Conservation (phyloP, 768 basidiomycete genomes). For the Termitomyces sp. region DNA sequence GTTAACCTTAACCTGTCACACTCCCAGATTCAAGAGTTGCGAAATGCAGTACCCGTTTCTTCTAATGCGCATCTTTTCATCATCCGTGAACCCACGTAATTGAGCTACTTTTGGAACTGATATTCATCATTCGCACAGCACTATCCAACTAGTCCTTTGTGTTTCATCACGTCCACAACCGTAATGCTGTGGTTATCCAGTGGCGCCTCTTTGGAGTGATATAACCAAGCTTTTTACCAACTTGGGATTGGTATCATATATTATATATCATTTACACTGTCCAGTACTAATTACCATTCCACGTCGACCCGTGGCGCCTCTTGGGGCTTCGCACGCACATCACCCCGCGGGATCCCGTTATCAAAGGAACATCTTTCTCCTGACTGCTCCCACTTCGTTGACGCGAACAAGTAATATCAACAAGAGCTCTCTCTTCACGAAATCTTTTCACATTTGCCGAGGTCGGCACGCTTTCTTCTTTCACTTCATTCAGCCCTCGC, state of each 20-base stretch:
- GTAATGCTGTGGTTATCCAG: not conserved
- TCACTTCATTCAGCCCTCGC: not conserved
- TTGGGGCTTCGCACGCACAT: not conserved
- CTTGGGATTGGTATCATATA: not conserved
- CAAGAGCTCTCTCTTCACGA: not conserved
- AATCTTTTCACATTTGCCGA: not conserved
- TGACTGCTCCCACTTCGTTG: not conserved
- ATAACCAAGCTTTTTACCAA: not conserved
- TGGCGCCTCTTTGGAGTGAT: not conserved
- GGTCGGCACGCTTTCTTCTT: not conserved
- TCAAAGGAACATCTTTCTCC: not conserved
- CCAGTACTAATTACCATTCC: not conserved
- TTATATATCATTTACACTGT: not conserved
- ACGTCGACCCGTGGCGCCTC: not conserved
- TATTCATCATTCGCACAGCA: not conserved
- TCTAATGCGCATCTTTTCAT: not conserved
- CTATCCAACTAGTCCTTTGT: not conserved
- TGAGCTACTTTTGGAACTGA: not conserved
- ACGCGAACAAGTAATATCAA: not conserved
- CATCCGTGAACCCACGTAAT: not conserved
- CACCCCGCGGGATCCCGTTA: not conserved
- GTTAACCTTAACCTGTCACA: not conserved
- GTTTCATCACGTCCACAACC: not conserved
- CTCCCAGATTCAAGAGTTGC: not conserved
- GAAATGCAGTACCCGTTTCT: not conserved